Conservation (phyloP, 2,329 filamentous ascomycete species). For the Fusarium abutilonis region DNA sequence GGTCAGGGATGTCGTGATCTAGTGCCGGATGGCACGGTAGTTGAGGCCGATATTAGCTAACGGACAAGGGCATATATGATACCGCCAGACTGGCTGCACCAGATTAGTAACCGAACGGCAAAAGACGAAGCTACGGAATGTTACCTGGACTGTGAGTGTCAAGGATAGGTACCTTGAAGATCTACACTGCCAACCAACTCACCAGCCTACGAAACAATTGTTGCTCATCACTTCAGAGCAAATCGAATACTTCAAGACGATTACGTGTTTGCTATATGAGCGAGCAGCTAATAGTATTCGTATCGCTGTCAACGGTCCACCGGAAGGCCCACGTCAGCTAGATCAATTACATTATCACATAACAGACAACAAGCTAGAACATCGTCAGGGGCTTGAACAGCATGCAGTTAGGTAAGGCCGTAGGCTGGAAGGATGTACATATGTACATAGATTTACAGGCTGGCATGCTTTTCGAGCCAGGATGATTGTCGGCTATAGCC, state of each 20-base stretch:
- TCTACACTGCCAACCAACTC: constrained; percentile 21
- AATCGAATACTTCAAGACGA: constrained; percentile 20
- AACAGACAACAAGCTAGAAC: not conserved
- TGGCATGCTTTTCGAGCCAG: not conserved
- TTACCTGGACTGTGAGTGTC: constrained; percentile 33
- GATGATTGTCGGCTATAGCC: not conserved
- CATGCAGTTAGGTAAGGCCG: constrained; percentile 19
- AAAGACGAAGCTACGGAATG: constrained; percentile 31
- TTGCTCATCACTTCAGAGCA: constrained; percentile 11
- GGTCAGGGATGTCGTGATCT: constrained; percentile 6
- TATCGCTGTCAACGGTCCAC: constrained; percentile 7
- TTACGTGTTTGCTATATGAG: constrained; percentile 25
- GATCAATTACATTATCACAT: constrained; percentile 19
- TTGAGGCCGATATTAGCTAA: constrained; percentile 31
- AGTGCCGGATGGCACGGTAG: constrained; percentile 34
- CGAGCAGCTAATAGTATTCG: constrained; percentile 12
- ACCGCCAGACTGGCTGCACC: constrained; percentile 35
- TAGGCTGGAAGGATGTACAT: constrained; percentile 9
- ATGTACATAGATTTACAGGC: constrained; percentile 11
- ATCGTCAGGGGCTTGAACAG: constrained; percentile 10
- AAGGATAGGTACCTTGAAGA: constrained; percentile 34
- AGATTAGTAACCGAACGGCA: constrained; percentile 19
- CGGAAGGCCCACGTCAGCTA: constrained; percentile 17
- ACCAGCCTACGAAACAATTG: constrained; percentile 11
- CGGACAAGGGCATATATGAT: constrained; percentile 25